phyloP scores from a whole-genome alignment of 257 asterid species.

The Fraxinus cuspidata region DNA sequence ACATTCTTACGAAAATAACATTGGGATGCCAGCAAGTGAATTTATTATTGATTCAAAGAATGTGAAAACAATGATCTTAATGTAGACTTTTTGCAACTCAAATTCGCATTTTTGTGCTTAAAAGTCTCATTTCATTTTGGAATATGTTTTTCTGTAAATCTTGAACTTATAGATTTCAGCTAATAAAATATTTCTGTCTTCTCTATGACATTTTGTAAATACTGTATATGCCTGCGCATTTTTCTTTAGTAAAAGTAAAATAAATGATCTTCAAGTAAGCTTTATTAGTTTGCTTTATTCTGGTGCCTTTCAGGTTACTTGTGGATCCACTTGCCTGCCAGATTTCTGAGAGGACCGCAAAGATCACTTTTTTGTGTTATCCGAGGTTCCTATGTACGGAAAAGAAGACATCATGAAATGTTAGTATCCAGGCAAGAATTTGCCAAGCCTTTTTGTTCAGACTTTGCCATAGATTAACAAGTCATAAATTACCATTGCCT shows the following conservation, averaged over 20 bases:
- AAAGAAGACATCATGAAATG: not conserved
- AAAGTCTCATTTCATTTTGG: not conserved
- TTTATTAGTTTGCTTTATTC: not conserved
- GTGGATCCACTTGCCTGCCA: not conserved
- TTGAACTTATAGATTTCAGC: not conserved
- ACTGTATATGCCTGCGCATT: not conserved
- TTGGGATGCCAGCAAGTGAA: too few relatives aligned
- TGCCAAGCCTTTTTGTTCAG: not conserved
- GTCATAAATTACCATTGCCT: slow-evolving; percentile 14
- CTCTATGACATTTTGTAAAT: not conserved
- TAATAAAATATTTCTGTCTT: too few relatives aligned
- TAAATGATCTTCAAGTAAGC: not conserved
- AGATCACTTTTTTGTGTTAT: not conserved
- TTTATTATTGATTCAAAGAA: not conserved
- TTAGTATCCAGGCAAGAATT: not conserved
- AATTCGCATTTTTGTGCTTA: not conserved
- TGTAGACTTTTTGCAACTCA: not conserved
- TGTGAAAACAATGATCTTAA: not conserved
- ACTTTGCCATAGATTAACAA: not conserved
- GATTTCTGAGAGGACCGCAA: not conserved
- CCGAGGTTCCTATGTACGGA: not conserved
- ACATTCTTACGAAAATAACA: not conserved
- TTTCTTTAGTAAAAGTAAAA: not conserved
- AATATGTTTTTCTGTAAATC: not conserved
- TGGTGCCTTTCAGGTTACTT: not conserved